Evolutionary conservation across 495 filamentous ascomycete species (phyloP).

Genomic region (Penicillium pulvis): DNA sequence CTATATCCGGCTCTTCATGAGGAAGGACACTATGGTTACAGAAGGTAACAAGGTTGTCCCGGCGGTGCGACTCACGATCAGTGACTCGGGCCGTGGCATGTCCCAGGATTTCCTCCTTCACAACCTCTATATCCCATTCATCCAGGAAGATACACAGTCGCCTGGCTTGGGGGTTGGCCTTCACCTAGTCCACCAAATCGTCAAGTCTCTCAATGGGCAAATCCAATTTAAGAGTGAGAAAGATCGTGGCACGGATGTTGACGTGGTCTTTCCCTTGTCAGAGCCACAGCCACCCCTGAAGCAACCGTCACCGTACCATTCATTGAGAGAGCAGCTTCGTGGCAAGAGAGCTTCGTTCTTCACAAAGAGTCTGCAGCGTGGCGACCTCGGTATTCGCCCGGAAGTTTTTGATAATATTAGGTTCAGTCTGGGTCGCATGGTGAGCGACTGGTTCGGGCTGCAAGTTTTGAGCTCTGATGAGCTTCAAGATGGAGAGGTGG

Average conservation of each 20-base stretch:
- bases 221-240: constrained; percentile 60
- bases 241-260: constrained; percentile 61
- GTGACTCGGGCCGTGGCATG: constrained; percentile 71
- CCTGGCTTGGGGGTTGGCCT: constrained; percentile 72
- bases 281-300: constrained; percentile 2
- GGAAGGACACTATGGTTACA: constrained; percentile 15
- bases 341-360: constrained; percentile 31
- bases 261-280: constrained; percentile 38
- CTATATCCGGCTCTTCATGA: constrained; percentile 20
- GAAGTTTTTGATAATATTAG: constrained; percentile 21
- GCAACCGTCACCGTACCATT: constrained; percentile 3
- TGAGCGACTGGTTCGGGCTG: constrained; percentile 36
- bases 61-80: constrained; percentile 50
- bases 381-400: constrained; percentile 16
- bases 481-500: constrained; percentile 2
- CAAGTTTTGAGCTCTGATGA: constrained; percentile 34
- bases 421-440: constrained; percentile 23
- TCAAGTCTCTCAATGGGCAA: constrained; percentile 58
- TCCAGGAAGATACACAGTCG: constrained; percentile 67
- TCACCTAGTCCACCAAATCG: constrained; percentile 67
- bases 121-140: constrained; percentile 68
- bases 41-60: constrained; percentile 20
- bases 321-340: constrained; percentile 17
- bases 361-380: constrained; percentile 18
- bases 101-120: constrained; percentile 67